These are phyloP conservation scores for Ganoderma meredithae DNA, from an alignment of 1,284 basidiomycete species.

Conservation along the genomic window DNA sequence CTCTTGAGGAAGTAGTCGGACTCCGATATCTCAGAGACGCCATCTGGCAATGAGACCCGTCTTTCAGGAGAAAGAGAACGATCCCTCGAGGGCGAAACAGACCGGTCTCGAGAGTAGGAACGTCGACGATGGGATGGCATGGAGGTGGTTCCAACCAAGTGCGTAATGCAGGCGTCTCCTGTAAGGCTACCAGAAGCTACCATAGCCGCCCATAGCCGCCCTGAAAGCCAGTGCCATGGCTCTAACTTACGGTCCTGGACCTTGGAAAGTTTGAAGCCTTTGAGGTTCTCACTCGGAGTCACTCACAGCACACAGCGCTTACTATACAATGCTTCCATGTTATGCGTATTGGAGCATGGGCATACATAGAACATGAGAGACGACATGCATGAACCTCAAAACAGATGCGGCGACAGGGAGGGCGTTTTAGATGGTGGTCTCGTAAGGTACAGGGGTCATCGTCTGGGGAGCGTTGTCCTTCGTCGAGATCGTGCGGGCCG, in stretches of 20 bases:
- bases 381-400: conserved; percentile 41
- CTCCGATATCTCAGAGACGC: conserved; percentile 66
- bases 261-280: no score
- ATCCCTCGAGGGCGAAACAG: conserved; percentile 35
- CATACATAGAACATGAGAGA: conserved; percentile 40
- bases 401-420: conserved; percentile 26
- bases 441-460: conserved; percentile 90
- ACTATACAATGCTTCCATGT: conserved; percentile 39
- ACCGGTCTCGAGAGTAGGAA: conserved; percentile 36
- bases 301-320: conserved; percentile 5
- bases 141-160: conserved; percentile 5
- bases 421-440: conserved; percentile 78
- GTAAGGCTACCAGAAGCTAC: no score
- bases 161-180: not conserved
- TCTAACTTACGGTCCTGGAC: no score
- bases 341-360: conserved; percentile 42
- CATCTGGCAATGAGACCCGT: conserved; percentile 54
- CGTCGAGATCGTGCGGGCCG: conserved; percentile 79
- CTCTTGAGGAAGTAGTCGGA: conserved; percentile 82
- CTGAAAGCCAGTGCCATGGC: not conserved
- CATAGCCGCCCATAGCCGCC: not conserved
- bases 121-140: conserved; percentile 40
- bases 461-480: conserved; percentile 90
- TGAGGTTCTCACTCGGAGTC: not conserved
- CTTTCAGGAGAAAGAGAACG: conserved; percentile 52